Evolutionary conservation across 225 moss, liverwort and hornwort genomes (phyloP).

Genomic region (Sphagnum tenellum): DNA sequence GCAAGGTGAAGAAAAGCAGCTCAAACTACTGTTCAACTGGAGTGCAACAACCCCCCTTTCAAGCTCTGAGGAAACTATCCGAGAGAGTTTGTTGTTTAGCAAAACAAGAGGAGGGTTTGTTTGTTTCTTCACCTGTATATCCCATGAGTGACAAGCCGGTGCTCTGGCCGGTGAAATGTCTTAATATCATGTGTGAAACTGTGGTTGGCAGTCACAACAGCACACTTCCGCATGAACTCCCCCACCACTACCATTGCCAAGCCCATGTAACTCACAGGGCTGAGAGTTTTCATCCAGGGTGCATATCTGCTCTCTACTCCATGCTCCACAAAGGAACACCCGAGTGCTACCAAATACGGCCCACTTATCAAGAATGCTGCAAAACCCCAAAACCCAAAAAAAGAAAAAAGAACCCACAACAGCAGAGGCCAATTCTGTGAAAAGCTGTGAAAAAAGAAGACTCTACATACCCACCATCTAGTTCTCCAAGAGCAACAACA

Average conservation of each 20-base stretch:
- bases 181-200: conserved; percentile 93
- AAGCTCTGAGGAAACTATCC: too few species aligned
- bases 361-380: conserved; percentile 72
- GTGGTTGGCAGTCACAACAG: conserved; percentile 68
- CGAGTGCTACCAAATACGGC: conserved; percentile 70
- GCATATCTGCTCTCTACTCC: conserved; percentile 40
- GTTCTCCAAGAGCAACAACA: too few species aligned
- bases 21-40: too few species aligned
- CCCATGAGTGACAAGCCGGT: conserved; percentile 85
- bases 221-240: conserved; percentile 71
- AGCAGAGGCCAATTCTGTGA: too few species aligned
- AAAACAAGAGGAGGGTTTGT: too few species aligned
- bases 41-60: too few species aligned
- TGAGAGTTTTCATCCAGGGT: conserved; percentile 44
- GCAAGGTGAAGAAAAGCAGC: too few species aligned
- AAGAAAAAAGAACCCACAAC: too few species aligned
- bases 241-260: conserved; percentile 57
- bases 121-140: conserved; percentile 59
- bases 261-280: conserved; percentile 34
- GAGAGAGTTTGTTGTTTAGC: too few species aligned
- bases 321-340: conserved; percentile 61
- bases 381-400: too few species aligned
- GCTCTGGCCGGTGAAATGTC: conserved; percentile 56
- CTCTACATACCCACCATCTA: too few species aligned
- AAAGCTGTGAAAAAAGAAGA: too few species aligned